Percentiles rank a stretch among this genome's conserved stretches.
phyloP scores from a whole-genome alignment of 2,329 filamentous ascomycete genomes.

The Paecilomyces fulvus region DNA sequence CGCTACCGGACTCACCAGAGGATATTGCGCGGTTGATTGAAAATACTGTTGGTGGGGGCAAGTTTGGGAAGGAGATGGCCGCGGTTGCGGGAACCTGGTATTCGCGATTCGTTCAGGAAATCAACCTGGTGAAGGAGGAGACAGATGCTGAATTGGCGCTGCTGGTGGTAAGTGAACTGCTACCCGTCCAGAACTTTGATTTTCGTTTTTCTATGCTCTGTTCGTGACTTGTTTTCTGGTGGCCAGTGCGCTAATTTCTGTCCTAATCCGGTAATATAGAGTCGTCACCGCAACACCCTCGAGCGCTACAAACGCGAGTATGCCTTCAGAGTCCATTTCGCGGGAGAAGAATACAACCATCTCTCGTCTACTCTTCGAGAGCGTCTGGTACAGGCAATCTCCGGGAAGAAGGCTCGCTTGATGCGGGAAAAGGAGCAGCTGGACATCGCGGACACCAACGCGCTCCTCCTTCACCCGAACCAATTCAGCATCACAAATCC shows the following conservation, averaged over 20 bases:
- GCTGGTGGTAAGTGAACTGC: slow-evolving; percentile 57
- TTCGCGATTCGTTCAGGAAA: slow-evolving; percentile 71
- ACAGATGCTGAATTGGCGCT: slow-evolving; percentile 75
- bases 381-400: slow-evolving; percentile 50
- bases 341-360: slow-evolving; percentile 54
- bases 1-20: slow-evolving; percentile 58
- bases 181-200: not conserved
- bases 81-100: slow-evolving; percentile 69
- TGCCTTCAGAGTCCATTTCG: slow-evolving; percentile 52
- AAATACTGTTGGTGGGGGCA: slow-evolving; percentile 48
- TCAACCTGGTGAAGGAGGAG: slow-evolving; percentile 82
- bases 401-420: slow-evolving; percentile 48
- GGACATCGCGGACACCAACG: slow-evolving; percentile 58
- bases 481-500: slow-evolving; percentile 59
- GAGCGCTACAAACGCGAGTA: slow-evolving; percentile 49
- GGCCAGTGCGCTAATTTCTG: slow-evolving; percentile 3
- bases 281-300: slow-evolving; percentile 48
- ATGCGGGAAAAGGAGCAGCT: slow-evolving; percentile 59
- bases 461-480: slow-evolving; percentile 55
- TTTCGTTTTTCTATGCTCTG: not conserved
- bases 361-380: slow-evolving; percentile 53
- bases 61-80: slow-evolving; percentile 59
- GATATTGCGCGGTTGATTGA: slow-evolving; percentile 58
- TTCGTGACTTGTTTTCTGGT: not conserved
- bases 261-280: slow-evolving; percentile 29